Evolutionary conservation across 140 eudicot species (phyloP).

Genomic region (Bidens hawaiensis): DNA sequence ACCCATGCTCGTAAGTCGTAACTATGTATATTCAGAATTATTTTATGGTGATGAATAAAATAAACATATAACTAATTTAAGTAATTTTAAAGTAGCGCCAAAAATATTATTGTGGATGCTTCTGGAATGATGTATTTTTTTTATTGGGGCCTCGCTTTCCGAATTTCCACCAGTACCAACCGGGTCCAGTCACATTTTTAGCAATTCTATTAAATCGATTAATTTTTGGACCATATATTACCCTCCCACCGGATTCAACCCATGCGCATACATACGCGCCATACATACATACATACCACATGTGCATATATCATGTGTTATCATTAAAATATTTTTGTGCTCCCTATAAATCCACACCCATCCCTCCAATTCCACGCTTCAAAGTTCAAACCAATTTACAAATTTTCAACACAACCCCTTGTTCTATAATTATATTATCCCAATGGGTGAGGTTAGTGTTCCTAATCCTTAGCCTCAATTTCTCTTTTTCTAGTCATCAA

Average conservation of each 20-base stretch:
- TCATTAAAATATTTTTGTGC: background rate
- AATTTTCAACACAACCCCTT: slow-evolving; percentile 6
- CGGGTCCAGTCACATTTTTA: background rate
- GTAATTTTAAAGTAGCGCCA: no score
- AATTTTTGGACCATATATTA: background rate
- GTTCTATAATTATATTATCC: background rate
- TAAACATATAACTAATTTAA: no score
- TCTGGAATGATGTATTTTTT: slow-evolving; percentile 3
- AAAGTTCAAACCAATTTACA: slow-evolving; percentile 28
- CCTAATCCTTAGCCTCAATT: background rate
- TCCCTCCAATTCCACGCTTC: slow-evolving; percentile 45
- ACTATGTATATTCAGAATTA: no score
- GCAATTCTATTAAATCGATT: background rate
- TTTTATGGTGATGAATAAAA: no score
- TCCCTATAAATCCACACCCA: slow-evolving; percentile 33
- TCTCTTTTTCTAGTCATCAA: background rate
- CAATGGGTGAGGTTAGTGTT: slow-evolving; percentile 75
- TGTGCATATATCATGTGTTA: background rate
- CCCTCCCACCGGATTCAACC: background rate
- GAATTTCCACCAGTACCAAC: background rate
- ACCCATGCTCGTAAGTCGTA: no score
- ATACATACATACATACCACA: slow-evolving; percentile 9
- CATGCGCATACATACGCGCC: background rate
- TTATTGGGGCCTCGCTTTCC: background rate
- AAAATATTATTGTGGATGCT: background rate